These are phyloP conservation scores for Hypoxylon subgilvum DNA, from an alignment of 495 filamentous ascomycete genomes.

Conservation along the genomic window DNA sequence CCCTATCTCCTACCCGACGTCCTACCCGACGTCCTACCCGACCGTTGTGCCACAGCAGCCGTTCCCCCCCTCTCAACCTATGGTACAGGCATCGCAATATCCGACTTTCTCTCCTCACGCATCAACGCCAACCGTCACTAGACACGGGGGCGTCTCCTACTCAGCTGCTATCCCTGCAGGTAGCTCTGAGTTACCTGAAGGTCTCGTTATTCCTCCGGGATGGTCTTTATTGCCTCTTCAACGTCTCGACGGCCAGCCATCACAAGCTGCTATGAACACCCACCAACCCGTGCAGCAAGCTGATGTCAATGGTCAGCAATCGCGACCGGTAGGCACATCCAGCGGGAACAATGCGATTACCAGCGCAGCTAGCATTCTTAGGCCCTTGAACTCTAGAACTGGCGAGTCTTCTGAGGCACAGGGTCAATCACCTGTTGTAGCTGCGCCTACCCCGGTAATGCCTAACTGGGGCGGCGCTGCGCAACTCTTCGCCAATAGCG, in stretches of 20 bases:
- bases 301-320: slow-evolving; percentile 15
- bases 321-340: slow-evolving; percentile 6
- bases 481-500: slow-evolving; percentile 44
- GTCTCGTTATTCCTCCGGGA: slow-evolving; percentile 73
- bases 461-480: slow-evolving; percentile 53
- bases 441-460: slow-evolving; percentile 46
- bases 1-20: no score
- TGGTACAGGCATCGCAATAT: slow-evolving; percentile 22
- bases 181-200: slow-evolving; percentile 72
- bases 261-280: slow-evolving; percentile 20
- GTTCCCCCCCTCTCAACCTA: slow-evolving; percentile 30
- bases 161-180: slow-evolving; percentile 63
- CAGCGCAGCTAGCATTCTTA: neutral
- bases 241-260: slow-evolving; percentile 52
- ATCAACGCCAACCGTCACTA: slow-evolving; percentile 46
- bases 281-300: slow-evolving; percentile 18
- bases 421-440: slow-evolving; percentile 41
- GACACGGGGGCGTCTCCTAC: slow-evolving; percentile 49
- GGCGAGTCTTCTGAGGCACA: slow-evolving; percentile 16
- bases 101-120: slow-evolving; percentile 30
- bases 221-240: slow-evolving; percentile 78
- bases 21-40: slow-evolving; percentile 26
- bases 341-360: slow-evolving; percentile 3
- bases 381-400: slow-evolving; percentile 2
- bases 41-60: slow-evolving; percentile 23